Evolutionary conservation across 2,329 filamentous ascomycete species (phyloP).

Genomic region (Colletotrichum sp.): DNA sequence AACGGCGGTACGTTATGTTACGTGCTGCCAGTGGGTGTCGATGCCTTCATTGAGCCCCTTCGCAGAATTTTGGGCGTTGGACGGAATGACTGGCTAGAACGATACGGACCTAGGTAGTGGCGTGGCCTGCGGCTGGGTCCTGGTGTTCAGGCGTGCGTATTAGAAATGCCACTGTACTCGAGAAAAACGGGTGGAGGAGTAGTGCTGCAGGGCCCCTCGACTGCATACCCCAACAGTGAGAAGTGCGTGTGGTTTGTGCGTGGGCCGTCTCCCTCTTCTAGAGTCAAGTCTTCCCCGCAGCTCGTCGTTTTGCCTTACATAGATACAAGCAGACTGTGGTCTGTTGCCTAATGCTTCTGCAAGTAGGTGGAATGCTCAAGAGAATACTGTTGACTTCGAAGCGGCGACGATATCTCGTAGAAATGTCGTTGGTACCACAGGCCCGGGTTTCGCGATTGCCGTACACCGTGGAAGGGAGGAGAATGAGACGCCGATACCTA

Average conservation of each 20-base stretch:
- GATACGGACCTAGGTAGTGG: neutral
- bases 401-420: neutral
- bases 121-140: neutral
- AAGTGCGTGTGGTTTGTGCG: neutral
- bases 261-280: neutral
- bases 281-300: neutral
- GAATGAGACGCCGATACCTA: neutral
- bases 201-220: conserved; percentile 17
- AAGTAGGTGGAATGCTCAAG: neutral
- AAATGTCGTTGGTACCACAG: neutral
- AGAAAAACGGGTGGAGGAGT: conserved; percentile 19
- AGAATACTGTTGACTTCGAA: neutral
- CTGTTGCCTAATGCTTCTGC: neutral
- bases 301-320: neutral
- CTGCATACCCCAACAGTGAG: conserved; percentile 1
- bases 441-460: conserved; percentile 2
- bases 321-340: neutral
- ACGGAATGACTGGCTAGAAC: conserved; percentile 2
- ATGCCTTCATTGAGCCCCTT: conserved; percentile 10
- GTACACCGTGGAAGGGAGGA: conserved; percentile 15
- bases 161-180: conserved; percentile 22
- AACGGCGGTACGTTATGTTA: neutral
- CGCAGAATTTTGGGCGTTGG: conserved; percentile 3
- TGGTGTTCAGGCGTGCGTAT: conserved; percentile 19
- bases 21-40: neutral